Conservation (phyloP, 129 eudicot species). For the Helianthus annuus region HanXRQr2.0-SUNRISE NC_035448.2:161044505-161045004, state of each 20-base stretch:
- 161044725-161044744: constrained; percentile 16
- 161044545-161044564: constrained; percentile 59
- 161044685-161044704: constrained; percentile 1
- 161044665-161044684: not conserved
- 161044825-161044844: no score
- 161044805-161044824: not conserved
- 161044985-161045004: no score
- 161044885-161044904: no score
- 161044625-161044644: constrained; percentile 57
- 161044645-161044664: constrained; percentile 43
- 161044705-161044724: not conserved
- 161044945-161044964: no score
- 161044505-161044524: constrained; percentile 44
- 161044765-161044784: not conserved
- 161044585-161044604: constrained; percentile 39
- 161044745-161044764: constrained; percentile 13
- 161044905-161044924: no score
- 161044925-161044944: no score
- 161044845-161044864: no score
- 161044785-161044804: not conserved
- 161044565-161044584: constrained; percentile 54
- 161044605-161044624: constrained; percentile 53
- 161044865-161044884: no score
- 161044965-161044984: no score
- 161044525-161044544: constrained; percentile 62